Conservation (phyloP, 768 basidiomycete genomes). For the Lentinula raphanica region DNA sequence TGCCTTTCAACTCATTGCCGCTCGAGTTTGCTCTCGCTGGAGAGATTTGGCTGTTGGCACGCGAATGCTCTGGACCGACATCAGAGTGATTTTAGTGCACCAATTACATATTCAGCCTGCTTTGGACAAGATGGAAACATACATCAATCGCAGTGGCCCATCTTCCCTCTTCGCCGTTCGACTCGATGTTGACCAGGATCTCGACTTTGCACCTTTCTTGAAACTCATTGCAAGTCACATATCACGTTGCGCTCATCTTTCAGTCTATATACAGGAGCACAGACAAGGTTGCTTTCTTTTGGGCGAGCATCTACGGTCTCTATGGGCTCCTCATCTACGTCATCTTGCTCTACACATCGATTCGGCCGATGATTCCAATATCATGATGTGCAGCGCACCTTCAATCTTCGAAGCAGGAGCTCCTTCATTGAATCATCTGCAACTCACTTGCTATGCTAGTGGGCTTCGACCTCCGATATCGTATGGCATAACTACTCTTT, state of each 20-base stretch:
- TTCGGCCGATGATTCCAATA: neutral
- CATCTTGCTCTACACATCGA: constrained; percentile 34
- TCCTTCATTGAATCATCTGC: constrained; percentile 31
- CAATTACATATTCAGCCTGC: constrained; percentile 18
- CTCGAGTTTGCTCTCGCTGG: constrained; percentile 44
- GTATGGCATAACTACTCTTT: constrained; percentile 30
- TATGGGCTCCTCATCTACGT: constrained; percentile 28
- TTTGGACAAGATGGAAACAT: constrained; percentile 19
- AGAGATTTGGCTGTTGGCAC: constrained; percentile 33
- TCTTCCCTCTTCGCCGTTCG: constrained; percentile 32
- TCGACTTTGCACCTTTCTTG: constrained; percentile 23
- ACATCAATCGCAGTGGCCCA: constrained; percentile 30
- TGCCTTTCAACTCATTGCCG: constrained; percentile 32
- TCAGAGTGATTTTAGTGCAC: constrained; percentile 27
- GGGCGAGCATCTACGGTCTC: constrained; percentile 19
- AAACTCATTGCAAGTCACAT: constrained; percentile 28
- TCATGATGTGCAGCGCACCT: constrained; percentile 22
- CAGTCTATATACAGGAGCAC: constrained; percentile 21
- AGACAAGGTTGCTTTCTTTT: constrained; percentile 21
- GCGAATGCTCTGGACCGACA: constrained; percentile 39
- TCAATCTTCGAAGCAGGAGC: constrained; percentile 28
- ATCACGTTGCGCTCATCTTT: constrained; percentile 34
- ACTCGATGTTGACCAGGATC: constrained; percentile 22
- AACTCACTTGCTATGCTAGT: constrained; percentile 37
- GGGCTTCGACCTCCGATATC: constrained; percentile 32